Base-by-base conservation (phyloP, 2,329 filamentous ascomycete species). In the Verticillium klebahnii region DNA sequence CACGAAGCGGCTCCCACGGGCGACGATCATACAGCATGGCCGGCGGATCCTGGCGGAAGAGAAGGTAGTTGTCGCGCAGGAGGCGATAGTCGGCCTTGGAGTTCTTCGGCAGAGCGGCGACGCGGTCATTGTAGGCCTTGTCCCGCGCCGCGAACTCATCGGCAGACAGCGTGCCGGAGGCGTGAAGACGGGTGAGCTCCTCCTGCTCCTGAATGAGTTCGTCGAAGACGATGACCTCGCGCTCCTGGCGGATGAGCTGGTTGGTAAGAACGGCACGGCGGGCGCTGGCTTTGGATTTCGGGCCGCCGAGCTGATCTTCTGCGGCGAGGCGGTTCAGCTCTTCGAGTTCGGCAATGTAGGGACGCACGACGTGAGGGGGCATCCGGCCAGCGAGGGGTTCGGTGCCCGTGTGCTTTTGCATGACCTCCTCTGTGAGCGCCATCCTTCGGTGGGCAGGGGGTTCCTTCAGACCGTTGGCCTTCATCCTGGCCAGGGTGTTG, bases 11-110 rank as follows among this genome's bases (percentile, higher is more conserved):
- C 68, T 96, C 91, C 68, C 85, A 87, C 2, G 79, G 75, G 17
- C 93, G 86, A 1, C 83, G 81, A 72, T 96, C 92, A 86, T 88
- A 93, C 31, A 80, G 68, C 3, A 94, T 73, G 1, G 81, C 68
- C 0, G 86, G 83, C 1, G 81, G 78, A 0, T 78, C 67, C 72
- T 82, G 77, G 58, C 75, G 71, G 68, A 82, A 78, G 17, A 82
- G 66, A 65, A 84, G 82, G 55, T 80, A 71, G 69, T 87, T 85
- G 67, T 90, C 87, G 34, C 78, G 76, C 57, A 75, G 68, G 34
- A 75, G 71, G 25, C 69, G 62, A 67, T 79, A 80, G 60, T 78
- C 74, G 36, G 71, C 70, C 31, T 68, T 66, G 11, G 67, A 62
- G 67, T 71, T 74, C 61, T 72, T 73, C 60, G 74, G 71, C 45